Base-by-base conservation (phyloP, 75 land plant species). In the Isoetes taiwanensis region DNA sequence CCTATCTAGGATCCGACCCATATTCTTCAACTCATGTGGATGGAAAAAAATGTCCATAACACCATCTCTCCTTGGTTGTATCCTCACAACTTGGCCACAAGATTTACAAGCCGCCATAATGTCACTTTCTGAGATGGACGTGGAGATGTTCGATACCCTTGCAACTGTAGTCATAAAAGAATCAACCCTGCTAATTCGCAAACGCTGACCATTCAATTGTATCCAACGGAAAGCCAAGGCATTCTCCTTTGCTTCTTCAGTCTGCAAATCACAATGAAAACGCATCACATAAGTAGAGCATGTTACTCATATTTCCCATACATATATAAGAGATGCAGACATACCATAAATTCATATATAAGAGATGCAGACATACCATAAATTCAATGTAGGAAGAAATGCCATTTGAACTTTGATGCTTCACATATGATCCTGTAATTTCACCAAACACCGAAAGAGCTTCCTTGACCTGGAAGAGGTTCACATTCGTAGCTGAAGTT, bases 41-140 rank as follows among this genome's bases (percentile, higher is more conserved):
- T 59, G 69, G 17, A 41, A 66, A 28, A 57, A 66, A 1, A 66
- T 63, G 29, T 66, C 69, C 66, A 56, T 46, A 17, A 59, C 42
- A 27, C 55, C 32, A 28, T 66, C 69, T n/a, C 65, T 27, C 25
- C 69, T 33, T 24, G 12, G n/a, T 26, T 57, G 54, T 11, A 66
- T 55, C 28, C 58, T 43, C 28, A 59, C 69, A n/a, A 66, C 64
- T 46, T 59, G 69, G 25, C 69, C 69, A 57, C 40, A 33, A 30
- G 32, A 33, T 23, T 46, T 33, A 33, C 65, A 66, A 14, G 64
- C 32, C 10, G 34, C 50, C 16, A 40, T 28, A 48, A 66, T 41
- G 26, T 46, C 52, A 11, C 34, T 34, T 1, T 50, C 69, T 28
- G 28, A 28, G 19, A 30, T 23, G 30, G 14, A 30, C 2, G 65